A percentile compares a stretch with the other conserved stretches of the same genome.
Conservation (phyloP, 768 basidiomycete genomes). For the Hygrocybe punicea region DNA sequence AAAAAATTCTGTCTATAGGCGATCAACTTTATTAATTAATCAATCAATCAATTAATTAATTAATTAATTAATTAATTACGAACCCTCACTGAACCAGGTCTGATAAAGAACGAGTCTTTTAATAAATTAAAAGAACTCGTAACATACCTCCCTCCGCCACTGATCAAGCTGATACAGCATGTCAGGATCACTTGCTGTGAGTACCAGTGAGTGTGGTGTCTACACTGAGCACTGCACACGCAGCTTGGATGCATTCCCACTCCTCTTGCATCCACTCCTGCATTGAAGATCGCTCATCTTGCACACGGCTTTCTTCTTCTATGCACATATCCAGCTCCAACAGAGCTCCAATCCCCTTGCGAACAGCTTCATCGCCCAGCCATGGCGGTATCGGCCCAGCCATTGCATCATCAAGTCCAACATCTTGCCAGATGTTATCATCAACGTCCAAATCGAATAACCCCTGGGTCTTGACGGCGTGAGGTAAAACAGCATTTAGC, state of each 20-base stretch:
- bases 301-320: conserved; percentile 9
- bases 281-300: conserved; percentile 2
- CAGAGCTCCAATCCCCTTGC: conserved; percentile 6
- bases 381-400: conserved; percentile 1
- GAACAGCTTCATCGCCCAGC: conserved; percentile 4
- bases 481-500: conserved; percentile 10
- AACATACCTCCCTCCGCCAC: neutral
- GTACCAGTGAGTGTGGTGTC: too few species aligned
- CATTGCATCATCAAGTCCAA: conserved; percentile 14
- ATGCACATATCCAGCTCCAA: conserved; percentile 8
- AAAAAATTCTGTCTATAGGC: too few species aligned
- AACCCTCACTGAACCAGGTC: too few species aligned
- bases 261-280: neutral
- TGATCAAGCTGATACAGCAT: neutral
- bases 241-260: too few species aligned
- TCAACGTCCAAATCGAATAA: conserved; percentile 29
- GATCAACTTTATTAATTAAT: too few species aligned
- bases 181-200: neutral
- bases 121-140: too few species aligned
- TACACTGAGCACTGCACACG: neutral
- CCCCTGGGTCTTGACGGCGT: conserved; percentile 19
- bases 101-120: too few species aligned
- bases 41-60: too few species aligned
- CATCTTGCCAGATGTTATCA: conserved; percentile 31
- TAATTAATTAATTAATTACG: too few species aligned